Percentiles rank a stretch among this genome's conserved stretches.
phyloP scores from a whole-genome alignment of 139 green algal genomes.

The Chlorella sp. region DNA sequence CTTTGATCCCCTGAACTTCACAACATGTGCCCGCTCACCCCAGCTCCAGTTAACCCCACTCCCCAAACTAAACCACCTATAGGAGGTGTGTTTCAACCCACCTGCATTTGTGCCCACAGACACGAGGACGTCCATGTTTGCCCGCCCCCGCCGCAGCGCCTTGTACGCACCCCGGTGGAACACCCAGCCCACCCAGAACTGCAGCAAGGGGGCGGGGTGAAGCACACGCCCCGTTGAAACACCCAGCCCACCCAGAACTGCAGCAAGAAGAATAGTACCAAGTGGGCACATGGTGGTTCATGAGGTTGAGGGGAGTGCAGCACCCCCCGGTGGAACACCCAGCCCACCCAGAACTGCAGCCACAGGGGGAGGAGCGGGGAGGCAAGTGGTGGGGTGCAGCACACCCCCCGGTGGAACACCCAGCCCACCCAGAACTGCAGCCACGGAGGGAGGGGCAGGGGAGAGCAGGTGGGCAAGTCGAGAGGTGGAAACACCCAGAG shows the following conservation, averaged over 20 bases:
- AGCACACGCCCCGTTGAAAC: no score
- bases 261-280: not conserved
- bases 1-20: no score
- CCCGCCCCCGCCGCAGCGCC: conserved; percentile 61
- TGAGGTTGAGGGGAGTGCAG: no score
- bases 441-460: not conserved
- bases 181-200: conserved; percentile 42
- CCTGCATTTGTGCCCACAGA: conserved; percentile 87
- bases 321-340: no score
- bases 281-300: not conserved
- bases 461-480: not conserved
- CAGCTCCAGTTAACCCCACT: not conserved
- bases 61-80: no score
- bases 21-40: no score
- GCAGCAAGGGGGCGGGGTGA: not conserved
- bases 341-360: not conserved
- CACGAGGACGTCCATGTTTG: conserved; percentile 99
- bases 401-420: no score
- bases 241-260: not conserved
- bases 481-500: not conserved
- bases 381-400: no score
- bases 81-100: not conserved
- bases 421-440: not conserved
- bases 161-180: conserved; percentile 41
- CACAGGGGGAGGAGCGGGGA: not conserved